A percentile compares a stretch with the other conserved stretches of the same genome.
phyloP scores from a whole-genome alignment of 2,329 filamentous ascomycete genomes.

The Sclerotinia trifoliorum region DNA sequence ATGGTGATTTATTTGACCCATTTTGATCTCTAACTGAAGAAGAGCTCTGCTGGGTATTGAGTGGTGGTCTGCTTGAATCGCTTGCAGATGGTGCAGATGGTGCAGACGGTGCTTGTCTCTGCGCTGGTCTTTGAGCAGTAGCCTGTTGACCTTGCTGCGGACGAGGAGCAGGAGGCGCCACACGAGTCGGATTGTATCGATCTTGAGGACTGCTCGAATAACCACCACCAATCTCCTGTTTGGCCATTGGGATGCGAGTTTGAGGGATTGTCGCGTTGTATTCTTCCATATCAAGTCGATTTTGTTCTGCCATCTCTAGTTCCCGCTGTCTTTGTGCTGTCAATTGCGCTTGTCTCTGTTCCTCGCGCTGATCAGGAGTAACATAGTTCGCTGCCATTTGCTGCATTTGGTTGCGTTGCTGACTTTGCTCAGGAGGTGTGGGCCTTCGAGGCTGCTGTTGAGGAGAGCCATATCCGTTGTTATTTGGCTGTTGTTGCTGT shows the following conservation, averaged over 20 bases:
- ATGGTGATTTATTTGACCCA: constrained; percentile 36
- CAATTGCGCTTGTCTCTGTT: constrained; percentile 60
- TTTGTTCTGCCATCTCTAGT: constrained; percentile 61
- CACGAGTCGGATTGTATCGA: constrained; percentile 82
- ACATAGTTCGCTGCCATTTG: constrained; percentile 55
- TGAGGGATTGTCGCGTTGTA: constrained; percentile 90
- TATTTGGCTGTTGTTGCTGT: constrained; percentile 41
- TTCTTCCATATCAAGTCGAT: constrained; percentile 74
- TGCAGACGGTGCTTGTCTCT: constrained; percentile 79
- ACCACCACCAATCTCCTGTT: constrained; percentile 84
- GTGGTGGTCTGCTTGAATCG: constrained; percentile 45
- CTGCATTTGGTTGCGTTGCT: constrained; percentile 59
- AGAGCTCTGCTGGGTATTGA: constrained; percentile 52
- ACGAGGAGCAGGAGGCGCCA: constrained; percentile 74
- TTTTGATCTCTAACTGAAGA: constrained; percentile 43
- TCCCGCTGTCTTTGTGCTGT: constrained; percentile 56
- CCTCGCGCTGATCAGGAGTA: constrained; percentile 49
- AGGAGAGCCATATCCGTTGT: constrained; percentile 43
- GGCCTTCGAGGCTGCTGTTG: constrained; percentile 42
- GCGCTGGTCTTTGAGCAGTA: constrained; percentile 56
- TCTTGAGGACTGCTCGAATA: constrained; percentile 50
- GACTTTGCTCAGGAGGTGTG: constrained; percentile 48
- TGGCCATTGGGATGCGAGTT: constrained; percentile 73
- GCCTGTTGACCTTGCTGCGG: constrained; percentile 45
- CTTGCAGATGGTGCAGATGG: constrained; percentile 64